Base-by-base conservation (phyloP, 306 rosid genomes). In the Vigna hirtella region DNA sequence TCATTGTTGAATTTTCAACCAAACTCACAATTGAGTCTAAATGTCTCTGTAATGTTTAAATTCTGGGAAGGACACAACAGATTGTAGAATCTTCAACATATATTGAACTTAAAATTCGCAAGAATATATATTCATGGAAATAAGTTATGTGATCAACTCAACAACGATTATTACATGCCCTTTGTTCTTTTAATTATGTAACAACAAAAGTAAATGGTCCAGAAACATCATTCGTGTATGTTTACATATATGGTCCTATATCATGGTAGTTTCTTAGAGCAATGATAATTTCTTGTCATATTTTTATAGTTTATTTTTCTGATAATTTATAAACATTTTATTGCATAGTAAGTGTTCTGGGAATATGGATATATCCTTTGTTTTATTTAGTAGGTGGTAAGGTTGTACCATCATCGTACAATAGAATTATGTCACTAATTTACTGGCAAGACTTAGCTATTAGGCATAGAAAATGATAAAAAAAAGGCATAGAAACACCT, bases 371-470 rank as follows among this genome's bases (percentile, higher is more conserved):
- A 61, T 30, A 61, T 30, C 66, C 65, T 30, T 58, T 14, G 11
- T 4, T 34, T 76, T 34, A 76, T 18, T 57, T 36, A 56, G 65
- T n/a, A 42, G 14, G 52, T 66, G 48, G 36, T 48, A 66, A 42
- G 65, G 69, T 51, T 77, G 73, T 77, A 77, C 55, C 56, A 48
- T 28, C 78, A 20, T 66, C 38, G 64, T 66, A 73, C 34, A 47
- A 74, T 52, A 51, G 58, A 40, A 79, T 71, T 16, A 55, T 65
- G 79, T 55, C 72, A 66, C 86, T 47, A 47, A 73, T 45, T 77
- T 65, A 77, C 71, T 49, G 38, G 75, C 79, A 72, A 48, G 20
- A 76, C 75, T 50, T 59, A 47, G 70, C 79, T 64, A 72, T 72
- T 71, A 62, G 53, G 38, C 42, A 17, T 20, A 63, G 75, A 52